phyloP scores from a whole-genome alignment of 2,329 filamentous ascomycete genomes.

The Cordyceps cicadae region DNA sequence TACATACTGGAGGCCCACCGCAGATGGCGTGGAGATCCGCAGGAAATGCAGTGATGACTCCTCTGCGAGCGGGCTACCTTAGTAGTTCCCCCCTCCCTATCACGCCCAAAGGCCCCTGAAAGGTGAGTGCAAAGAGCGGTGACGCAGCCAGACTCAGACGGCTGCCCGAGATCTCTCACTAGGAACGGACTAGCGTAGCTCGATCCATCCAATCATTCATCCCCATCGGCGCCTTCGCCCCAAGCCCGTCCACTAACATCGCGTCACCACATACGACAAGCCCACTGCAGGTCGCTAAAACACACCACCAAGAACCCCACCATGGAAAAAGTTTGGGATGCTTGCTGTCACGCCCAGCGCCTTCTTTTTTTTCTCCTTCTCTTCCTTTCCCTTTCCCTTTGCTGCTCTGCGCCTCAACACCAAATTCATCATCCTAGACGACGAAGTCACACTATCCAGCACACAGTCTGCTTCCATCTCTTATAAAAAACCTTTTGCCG shows the following conservation, averaged over 20 bases:
- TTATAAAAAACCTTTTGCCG: slow-evolving; percentile 56
- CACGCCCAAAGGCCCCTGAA: not conserved
- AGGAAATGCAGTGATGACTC: not conserved
- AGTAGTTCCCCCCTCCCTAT: too few species aligned
- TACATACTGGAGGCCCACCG: not conserved
- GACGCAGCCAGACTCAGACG: not conserved
- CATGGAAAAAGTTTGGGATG: slow-evolving; percentile 9
- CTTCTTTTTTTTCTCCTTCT: slow-evolving; percentile 6
- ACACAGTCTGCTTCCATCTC: not conserved
- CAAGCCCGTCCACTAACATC: not conserved
- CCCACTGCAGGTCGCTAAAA: slow-evolving; percentile 1
- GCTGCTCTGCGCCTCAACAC: slow-evolving; percentile 12
- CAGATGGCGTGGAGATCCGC: not conserved
- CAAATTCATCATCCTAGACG: slow-evolving; percentile 9
- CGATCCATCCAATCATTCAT: not conserved
- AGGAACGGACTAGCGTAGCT: not conserved
- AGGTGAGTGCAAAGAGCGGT: not conserved
- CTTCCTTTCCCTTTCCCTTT: not conserved
- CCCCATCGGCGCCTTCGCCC: not conserved
- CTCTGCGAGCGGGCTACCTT: too few species aligned
- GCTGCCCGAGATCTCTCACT: not conserved
- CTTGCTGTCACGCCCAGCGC: not conserved
- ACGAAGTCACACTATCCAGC: slow-evolving; percentile 12
- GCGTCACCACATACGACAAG: not conserved
- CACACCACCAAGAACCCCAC: not conserved